Percentiles rank a stretch among this genome's conserved stretches.
phyloP scores from a whole-genome alignment of 768 basidiomycete genomes.

The Sarcodon aspratus region DNA sequence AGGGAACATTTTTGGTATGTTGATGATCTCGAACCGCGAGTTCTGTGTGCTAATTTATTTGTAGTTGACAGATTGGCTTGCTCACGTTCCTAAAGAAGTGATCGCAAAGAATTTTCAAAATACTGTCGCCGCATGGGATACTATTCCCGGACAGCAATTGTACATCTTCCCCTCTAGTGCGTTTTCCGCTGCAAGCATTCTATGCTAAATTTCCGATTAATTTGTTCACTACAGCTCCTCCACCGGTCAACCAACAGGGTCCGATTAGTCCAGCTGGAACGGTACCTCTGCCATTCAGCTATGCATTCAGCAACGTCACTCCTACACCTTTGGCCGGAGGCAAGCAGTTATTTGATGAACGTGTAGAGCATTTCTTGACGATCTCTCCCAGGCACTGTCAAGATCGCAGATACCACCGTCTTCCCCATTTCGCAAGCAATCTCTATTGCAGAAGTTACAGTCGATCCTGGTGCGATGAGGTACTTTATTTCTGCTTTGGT shows the following conservation, averaged over 20 bases:
- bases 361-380: too few species aligned
- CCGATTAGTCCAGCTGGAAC: slow-evolving; percentile 29
- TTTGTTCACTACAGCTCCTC: slow-evolving; percentile 17
- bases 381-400: slow-evolving; percentile 21
- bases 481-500: slow-evolving; percentile 22
- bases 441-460: slow-evolving; percentile 42
- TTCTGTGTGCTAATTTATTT: not conserved
- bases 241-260: slow-evolving; percentile 21
- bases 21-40: not conserved
- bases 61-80: slow-evolving; percentile 43
- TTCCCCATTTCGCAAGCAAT: slow-evolving; percentile 38
- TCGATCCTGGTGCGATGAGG: slow-evolving; percentile 43
- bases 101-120: slow-evolving; percentile 42
- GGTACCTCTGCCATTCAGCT: slow-evolving; percentile 31
- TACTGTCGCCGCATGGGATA: slow-evolving; percentile 25
- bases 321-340: slow-evolving; percentile 32
- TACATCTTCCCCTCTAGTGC: slow-evolving; percentile 41
- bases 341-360: too few species aligned
- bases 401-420: slow-evolving; percentile 36
- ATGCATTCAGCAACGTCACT: slow-evolving; percentile 31
- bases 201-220: not conserved
- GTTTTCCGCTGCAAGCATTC: not conserved
- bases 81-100: slow-evolving; percentile 44
- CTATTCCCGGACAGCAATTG: slow-evolving; percentile 33
- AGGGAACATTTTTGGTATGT: slow-evolving; percentile 21